Evolutionary conservation across 2,329 filamentous ascomycete species (phyloP).

Genomic region (Peltaster fructicola): DNA sequence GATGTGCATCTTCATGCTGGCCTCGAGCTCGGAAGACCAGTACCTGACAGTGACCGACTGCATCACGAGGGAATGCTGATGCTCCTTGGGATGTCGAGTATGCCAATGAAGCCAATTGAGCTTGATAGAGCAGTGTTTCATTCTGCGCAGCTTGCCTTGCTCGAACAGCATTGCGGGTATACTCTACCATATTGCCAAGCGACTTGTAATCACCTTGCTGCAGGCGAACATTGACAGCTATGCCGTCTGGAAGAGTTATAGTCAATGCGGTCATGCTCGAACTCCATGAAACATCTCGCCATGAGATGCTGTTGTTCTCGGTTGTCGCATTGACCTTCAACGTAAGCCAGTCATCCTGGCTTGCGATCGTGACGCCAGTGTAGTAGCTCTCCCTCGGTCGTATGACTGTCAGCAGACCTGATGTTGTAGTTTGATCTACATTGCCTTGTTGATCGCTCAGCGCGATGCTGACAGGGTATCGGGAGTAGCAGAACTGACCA

Average conservation of each 20-base stretch:
- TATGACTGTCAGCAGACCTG: constrained; percentile 59
- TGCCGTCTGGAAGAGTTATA: constrained; percentile 56
- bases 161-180: constrained; percentile 57
- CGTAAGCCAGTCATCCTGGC: constrained; percentile 62
- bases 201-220: constrained; percentile 60
- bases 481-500: constrained; percentile 56
- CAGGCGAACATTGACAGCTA: constrained; percentile 53
- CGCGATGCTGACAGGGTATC: constrained; percentile 56
- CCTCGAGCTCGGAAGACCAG: too few relatives aligned
- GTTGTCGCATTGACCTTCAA: constrained; percentile 47
- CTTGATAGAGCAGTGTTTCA: constrained; percentile 52
- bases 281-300: constrained; percentile 71
- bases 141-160: constrained; percentile 51
- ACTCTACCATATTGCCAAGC: constrained; percentile 71
- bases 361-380: constrained; percentile 57
- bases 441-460: constrained; percentile 56
- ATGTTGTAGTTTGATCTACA: constrained; percentile 49
- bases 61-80: constrained; percentile 57
- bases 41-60: constrained; percentile 52
- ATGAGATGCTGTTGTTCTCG: constrained; percentile 42
- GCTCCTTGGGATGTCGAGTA: constrained; percentile 61
- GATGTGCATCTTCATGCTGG: constrained; percentile 56
- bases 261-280: constrained; percentile 47
- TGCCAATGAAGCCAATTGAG: constrained; percentile 55
- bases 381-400: constrained; percentile 51